Conservation (phyloP, 73 alveolate species). For the Effrenium voratum region DNA sequence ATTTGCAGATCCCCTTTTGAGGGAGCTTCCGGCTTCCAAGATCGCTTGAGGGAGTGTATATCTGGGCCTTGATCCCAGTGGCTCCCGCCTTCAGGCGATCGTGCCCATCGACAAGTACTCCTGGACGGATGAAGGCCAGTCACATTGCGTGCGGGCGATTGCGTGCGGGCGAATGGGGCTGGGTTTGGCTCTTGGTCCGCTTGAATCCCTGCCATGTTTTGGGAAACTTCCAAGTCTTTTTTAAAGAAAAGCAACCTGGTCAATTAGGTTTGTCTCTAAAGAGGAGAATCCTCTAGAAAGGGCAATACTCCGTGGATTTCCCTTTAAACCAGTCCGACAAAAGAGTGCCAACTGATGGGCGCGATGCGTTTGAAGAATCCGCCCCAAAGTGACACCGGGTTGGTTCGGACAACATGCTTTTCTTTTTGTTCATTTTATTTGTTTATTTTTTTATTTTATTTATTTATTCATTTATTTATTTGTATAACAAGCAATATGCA, state of each 20-base stretch:
- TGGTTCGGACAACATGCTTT: not conserved
- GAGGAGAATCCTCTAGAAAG: not conserved
- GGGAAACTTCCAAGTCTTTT: too few relatives aligned
- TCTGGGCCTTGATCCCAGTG: not conserved
- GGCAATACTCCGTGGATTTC: not conserved
- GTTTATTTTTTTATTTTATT: not conserved
- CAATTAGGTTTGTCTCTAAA: not conserved
- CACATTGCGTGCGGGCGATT: not conserved
- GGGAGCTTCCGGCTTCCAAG: too few relatives aligned
- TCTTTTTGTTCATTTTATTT: not conserved
- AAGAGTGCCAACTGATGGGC: too few relatives aligned
- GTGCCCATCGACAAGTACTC: slow-evolving; percentile 49
- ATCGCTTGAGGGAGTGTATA: too few relatives aligned
- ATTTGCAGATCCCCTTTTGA: too few relatives aligned
- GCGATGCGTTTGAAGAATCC: too few relatives aligned
- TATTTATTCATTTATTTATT: not conserved
- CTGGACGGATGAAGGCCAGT: slow-evolving; percentile 46
- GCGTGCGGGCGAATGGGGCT: not conserved
- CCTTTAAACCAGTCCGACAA: too few relatives aligned
- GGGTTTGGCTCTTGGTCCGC: not conserved
- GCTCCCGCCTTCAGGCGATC: not conserved
- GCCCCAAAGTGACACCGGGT: too few relatives aligned
- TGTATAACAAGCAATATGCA: not conserved
- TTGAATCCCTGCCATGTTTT: not conserved
- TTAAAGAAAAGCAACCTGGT: not conserved